These are phyloP conservation scores for Eragrostis nindensis DNA, from an alignment of 176 grass and related monocot genomes.

Conservation along the genomic window DNA sequence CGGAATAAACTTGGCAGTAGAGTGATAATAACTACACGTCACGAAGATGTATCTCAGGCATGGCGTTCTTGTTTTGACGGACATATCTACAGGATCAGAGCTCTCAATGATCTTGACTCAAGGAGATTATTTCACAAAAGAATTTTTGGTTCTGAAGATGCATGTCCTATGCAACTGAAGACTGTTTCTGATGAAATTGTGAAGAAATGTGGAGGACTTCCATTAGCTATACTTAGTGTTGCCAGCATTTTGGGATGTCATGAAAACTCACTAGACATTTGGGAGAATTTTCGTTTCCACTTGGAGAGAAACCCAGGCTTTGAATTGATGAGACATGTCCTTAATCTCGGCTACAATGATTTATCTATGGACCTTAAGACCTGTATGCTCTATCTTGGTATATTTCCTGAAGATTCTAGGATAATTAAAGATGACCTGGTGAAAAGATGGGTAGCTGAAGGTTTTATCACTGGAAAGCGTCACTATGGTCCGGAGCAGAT, in stretches of 20 bases:
- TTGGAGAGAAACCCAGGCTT: not conserved
- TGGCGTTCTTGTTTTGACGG: not conserved
- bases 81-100: slow-evolving; percentile 19
- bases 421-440: slow-evolving; percentile 8
- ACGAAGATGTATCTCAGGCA: not conserved
- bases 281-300: slow-evolving; percentile 2
- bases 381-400: slow-evolving; percentile 13
- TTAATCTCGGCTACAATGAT: slow-evolving; percentile 25
- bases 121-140: slow-evolving; percentile 37
- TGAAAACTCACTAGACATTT: not conserved
- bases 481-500: not conserved
- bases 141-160: slow-evolving; percentile 19
- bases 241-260: slow-evolving; percentile 11
- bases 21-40: slow-evolving; percentile 29
- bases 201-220: slow-evolving; percentile 35
- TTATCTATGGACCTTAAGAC: not conserved
- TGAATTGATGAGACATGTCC: slow-evolving; percentile 11
- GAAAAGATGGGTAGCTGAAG: slow-evolving; percentile 38
- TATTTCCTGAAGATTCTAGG: slow-evolving; percentile 34
- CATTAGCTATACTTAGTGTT: slow-evolving; percentile 23
- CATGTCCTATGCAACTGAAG: slow-evolving; percentile 31
- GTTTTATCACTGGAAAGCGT: not conserved
- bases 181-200: not conserved
- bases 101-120: slow-evolving; percentile 33
- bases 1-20: not conserved